Evolutionary conservation across 768 basidiomycete species (phyloP).

Genomic region (Cantharellus cinnabarinus): DNA sequence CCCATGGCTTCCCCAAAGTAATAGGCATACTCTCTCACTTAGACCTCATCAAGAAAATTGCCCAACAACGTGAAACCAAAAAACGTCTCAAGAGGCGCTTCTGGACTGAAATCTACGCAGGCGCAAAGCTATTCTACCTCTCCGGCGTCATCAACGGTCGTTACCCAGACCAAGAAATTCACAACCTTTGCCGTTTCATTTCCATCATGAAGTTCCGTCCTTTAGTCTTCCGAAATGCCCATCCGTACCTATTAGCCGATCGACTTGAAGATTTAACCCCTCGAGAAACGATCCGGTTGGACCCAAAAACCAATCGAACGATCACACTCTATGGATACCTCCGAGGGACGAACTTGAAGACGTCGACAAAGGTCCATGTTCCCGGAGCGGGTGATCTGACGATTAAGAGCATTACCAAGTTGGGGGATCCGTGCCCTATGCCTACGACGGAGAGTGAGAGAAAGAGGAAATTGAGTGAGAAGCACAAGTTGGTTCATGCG

Average conservation of each 20-base stretch:
- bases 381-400: conserved; percentile 86
- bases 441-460: conserved; percentile 81
- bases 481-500: conserved; percentile 83
- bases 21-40: conserved; percentile 91
- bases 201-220: conserved; percentile 98
- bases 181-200: conserved; percentile 91
- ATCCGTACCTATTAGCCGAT: conserved; percentile 89
- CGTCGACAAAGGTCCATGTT: conserved; percentile 68
- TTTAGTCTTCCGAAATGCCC: conserved; percentile 82
- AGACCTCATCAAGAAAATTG: conserved; percentile 85
- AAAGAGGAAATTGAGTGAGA: conserved; percentile 79
- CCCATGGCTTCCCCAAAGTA: conserved; percentile 97
- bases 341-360: conserved; percentile 65
- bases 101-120: conserved; percentile 98
- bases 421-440: conserved; percentile 91
- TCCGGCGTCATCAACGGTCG: conserved; percentile 93
- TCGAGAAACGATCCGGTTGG: conserved; percentile 54
- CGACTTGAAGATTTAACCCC: conserved; percentile 89
- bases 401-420: conserved; percentile 45
- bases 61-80: conserved; percentile 73
- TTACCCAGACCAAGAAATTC: conserved; percentile 90
- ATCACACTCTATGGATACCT: conserved; percentile 91
- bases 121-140: conserved; percentile 94
- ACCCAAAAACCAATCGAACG: conserved; percentile 84
- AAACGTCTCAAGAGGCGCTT: conserved; percentile 93